Evolutionary conservation across 2,329 filamentous ascomycete genomes (phyloP), one percentile per base, ranked within the genome.

Genomic region (Ascochyta lentis): DNA sequence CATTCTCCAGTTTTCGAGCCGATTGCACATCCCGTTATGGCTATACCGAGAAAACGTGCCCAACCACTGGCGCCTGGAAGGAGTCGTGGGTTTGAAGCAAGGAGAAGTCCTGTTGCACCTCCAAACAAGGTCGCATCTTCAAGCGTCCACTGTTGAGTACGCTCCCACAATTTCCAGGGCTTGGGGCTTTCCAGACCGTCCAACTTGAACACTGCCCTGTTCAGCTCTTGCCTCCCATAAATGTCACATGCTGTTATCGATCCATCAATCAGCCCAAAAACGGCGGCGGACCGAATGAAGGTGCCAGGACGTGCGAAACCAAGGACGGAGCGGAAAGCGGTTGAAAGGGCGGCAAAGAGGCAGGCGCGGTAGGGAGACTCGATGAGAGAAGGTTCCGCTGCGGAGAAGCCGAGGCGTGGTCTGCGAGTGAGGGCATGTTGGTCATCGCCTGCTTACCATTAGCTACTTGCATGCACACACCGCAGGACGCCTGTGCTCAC

Each of bases 121-220:
- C 65, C 65, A 13, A 38, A 35, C 8, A 68, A n/a, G 13, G 54
- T 44, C 0, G 41, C 37, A 34, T 69, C 66, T 33, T 68, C 64
- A 8, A 42, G 9, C 1, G 58, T 63, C 56, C 57, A 61, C 10
- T 58, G 46, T n/a, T 58, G 57, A 22, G 63, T 65, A n/a, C 49
- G 48, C 40, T 69, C 63, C 63, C 61, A 68, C 16, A 67, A 39
- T 37, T 65, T 63, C 7, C 53, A 55, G 2, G 63, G 64, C 44
- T 49, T 46, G 13, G 64, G 59, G 8, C 61, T 50, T 10, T 66
- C 54, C 5, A 59, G 46, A 1, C 53, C 53, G 4, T 66, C 59
- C 31, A 61, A 34, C 37, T 59, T 66, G 49, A 68, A 66, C 1
- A 65, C 45, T 1, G 52, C 62, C n/a, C 56, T 54, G 26, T 68